Evolutionary conservation across 2,329 filamentous ascomycete genomes (phyloP).

Genomic region (Lasiodiplodia citricola): DNA sequence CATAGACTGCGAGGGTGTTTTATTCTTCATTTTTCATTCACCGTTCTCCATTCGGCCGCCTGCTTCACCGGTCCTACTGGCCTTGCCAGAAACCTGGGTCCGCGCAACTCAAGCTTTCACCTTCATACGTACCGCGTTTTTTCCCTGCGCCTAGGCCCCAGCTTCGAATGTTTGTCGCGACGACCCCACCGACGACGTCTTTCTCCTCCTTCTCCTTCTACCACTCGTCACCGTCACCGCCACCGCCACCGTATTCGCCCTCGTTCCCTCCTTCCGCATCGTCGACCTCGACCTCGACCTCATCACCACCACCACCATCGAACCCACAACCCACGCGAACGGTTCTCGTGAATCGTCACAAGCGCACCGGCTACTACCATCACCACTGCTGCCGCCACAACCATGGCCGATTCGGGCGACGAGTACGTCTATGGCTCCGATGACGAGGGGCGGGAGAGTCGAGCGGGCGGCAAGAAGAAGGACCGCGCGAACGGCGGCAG

Average conservation of each 20-base stretch:
- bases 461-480: conserved; percentile 32
- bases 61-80: background rate
- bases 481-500: conserved; percentile 31
- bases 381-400: conserved; percentile 15
- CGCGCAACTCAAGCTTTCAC: background rate
- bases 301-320: background rate
- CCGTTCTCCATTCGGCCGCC: background rate
- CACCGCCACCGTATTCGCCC: background rate
- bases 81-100: background rate
- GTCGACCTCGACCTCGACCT: background rate
- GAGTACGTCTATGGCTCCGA: conserved; percentile 71
- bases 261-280: background rate
- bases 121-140: background rate
- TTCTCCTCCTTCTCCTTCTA: background rate
- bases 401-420: conserved; percentile 75
- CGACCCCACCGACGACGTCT: conserved; percentile 1
- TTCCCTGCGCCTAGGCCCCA: background rate
- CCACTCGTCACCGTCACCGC: background rate
- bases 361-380: background rate
- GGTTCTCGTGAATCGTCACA: background rate
- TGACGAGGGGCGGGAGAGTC: conserved; percentile 57
- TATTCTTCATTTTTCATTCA: background rate
- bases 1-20: background rate
- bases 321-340: background rate
- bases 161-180: conserved; percentile 23